Evolutionary conservation across 202 grass and related monocot genomes (phyloP).

Genomic region (Dendrocalamus latiflorus): DNA sequence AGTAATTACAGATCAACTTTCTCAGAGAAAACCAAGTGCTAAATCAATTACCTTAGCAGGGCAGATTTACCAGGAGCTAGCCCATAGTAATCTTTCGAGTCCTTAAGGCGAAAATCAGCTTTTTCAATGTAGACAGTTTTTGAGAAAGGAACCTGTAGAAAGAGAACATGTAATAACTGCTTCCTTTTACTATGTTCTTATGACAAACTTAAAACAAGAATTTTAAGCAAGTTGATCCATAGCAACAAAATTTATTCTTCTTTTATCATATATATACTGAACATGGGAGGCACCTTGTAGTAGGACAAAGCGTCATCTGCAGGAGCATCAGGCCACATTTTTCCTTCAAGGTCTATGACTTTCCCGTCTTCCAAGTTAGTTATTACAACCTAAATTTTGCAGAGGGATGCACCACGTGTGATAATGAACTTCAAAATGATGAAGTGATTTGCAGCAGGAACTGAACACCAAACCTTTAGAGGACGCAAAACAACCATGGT

Average conservation of each 20-base stretch:
- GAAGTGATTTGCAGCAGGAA: neutral
- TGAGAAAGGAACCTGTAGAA: conserved; percentile 65
- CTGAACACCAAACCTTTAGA: conserved; percentile 61
- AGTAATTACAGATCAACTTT: conserved; percentile 9
- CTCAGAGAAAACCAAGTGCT: neutral
- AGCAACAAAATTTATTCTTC: conserved; percentile 9
- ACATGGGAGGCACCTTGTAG: conserved; percentile 59
- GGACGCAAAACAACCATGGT: conserved; percentile 81
- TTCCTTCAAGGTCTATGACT: conserved; percentile 73
- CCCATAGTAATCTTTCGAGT: conserved; percentile 96
- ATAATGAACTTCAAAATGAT: conserved; percentile 10
- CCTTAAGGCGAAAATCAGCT: conserved; percentile 88
- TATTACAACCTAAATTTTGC: conserved; percentile 69
- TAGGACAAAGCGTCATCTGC: conserved; percentile 60
- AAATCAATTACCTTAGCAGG: conserved; percentile 61
- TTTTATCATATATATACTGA: neutral
- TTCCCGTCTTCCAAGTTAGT: conserved; percentile 78
- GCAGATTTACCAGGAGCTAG: conserved; percentile 88
- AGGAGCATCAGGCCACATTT: conserved; percentile 90
- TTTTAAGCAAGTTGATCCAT: conserved; percentile 5
- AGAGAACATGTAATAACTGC: neutral
- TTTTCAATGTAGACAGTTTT: conserved; percentile 74
- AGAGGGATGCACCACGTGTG: neutral
- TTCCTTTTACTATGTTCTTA: neutral
- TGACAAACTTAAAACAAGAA: neutral